Percentiles rank a stretch among this genome's conserved stretches.
phyloP scores from a whole-genome alignment of 2,329 filamentous ascomycete species.

The Nigrospora osmanthi region DNA sequence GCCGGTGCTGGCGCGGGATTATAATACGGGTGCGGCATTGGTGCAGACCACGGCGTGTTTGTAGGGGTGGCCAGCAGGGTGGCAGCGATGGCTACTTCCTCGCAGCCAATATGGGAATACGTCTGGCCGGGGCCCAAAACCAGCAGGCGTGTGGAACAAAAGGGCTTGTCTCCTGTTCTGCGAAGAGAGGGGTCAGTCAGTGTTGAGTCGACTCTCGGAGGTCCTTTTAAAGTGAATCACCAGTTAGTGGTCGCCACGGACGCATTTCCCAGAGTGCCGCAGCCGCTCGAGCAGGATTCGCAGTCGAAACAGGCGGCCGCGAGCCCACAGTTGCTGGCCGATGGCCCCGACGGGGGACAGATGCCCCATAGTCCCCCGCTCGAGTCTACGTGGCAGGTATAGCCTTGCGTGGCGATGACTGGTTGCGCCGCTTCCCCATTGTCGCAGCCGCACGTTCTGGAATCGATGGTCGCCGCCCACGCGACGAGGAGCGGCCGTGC shows the following conservation, averaged over 20 bases:
- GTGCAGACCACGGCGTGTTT: no score
- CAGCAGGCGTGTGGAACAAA: neutral
- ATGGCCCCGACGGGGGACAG: constrained; percentile 25
- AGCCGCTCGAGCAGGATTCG: constrained; percentile 21
- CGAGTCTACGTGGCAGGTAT: constrained; percentile 26
- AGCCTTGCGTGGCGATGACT: constrained; percentile 24
- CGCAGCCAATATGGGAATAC: neutral
- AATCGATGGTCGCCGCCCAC: no score
- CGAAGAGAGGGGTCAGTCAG: no score
- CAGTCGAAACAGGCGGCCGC: constrained; percentile 26
- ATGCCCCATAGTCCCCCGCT: constrained; percentile 28
- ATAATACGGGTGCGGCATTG: no score
- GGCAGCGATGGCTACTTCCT: neutral
- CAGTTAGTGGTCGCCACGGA: constrained; percentile 26
- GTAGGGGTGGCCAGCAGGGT: neutral
- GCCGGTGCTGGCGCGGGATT: no score
- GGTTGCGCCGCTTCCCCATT: constrained; percentile 19
- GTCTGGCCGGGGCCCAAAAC: neutral
- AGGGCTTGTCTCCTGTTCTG: neutral
- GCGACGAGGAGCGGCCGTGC: no score
- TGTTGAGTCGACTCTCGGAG: no score
- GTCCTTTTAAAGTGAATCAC: constrained; percentile 11
- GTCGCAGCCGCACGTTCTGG: constrained; percentile 17
- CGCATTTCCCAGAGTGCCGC: constrained; percentile 15
- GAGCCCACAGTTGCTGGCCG: constrained; percentile 28